Evolutionary conservation across 202 grass and related monocot genomes (phyloP), one percentile per base, ranked within the genome.

Genomic region (Saccharum hybrid): DNA sequence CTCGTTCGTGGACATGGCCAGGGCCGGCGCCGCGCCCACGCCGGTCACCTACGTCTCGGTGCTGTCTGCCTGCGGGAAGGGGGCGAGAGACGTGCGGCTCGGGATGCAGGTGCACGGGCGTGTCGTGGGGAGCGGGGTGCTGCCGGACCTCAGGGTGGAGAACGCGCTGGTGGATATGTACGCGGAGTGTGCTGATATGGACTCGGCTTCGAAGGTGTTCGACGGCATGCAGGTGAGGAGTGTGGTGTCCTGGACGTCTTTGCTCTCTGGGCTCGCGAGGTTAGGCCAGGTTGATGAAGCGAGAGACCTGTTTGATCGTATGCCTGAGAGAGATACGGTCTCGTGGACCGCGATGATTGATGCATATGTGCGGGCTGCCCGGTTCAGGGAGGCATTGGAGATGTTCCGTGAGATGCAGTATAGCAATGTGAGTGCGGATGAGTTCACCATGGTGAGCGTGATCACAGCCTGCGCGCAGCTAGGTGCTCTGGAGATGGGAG

Each of bases 321-420:
- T 97, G 92, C 86, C 92, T 38, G 84, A 88, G 13, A 92, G 82
- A 66, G 88, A 93, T 73, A 18, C 66, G 0, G 39, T 97, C 23
- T 88, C 86, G 6, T 97, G 90, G 90, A 91, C 88, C 5, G 87
- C 90, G 5, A 94, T 97, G 86, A 97, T 97, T 61, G 76, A 80
- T 75, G 90, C 82, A 2, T 97, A 88, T 21, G 88, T 93, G 13
- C 65, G 57, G 48, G 71, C 31, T 68, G 85, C 61, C 10, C 26
- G 5, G 22, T 98, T 95, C 76, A 90, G 82, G 64, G 89, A 88
- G 59, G 92, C 85, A n/a, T 6, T 93, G 85, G 92, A 92, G 66
- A 73, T 85, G 67, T 95, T 98, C 85, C 81, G 69, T 16, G 74
- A 74, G 69, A 91, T 90, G 91, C 89, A 93, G 77, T 54, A 23